Evolutionary conservation across 163 green algal species (phyloP).

Genomic region (Chlorella variabilis): DNA sequence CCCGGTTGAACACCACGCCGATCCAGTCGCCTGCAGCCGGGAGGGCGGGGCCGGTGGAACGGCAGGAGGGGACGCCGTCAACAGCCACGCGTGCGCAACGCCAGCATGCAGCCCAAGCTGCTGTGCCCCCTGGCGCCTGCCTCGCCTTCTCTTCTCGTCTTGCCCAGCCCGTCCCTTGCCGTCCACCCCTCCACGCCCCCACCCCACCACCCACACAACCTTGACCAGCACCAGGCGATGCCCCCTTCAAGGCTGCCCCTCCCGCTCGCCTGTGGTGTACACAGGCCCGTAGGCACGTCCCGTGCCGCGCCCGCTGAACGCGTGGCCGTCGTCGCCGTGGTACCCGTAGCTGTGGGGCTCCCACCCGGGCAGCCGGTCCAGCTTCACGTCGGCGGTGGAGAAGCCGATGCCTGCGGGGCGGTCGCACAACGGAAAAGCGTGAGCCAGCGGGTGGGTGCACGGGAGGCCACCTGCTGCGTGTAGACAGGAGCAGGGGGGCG

Average conservation of each 20-base stretch:
- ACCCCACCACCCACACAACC: too few species aligned
- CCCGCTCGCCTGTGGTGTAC: conserved; percentile 73
- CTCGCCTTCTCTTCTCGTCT: too few species aligned
- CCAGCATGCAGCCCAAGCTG: too few species aligned
- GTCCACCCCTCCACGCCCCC: too few species aligned
- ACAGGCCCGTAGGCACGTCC: conserved; percentile 76
- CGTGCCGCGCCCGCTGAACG: conserved; percentile 70
- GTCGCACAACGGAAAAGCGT: not conserved
- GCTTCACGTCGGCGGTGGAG: conserved; percentile 66
- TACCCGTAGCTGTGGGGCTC: conserved; percentile 86
- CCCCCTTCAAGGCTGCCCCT: too few species aligned
- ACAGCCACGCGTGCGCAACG: too few species aligned
- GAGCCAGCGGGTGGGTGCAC: too few species aligned
- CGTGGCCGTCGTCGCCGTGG: conserved; percentile 88
- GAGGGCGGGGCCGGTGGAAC: not conserved
- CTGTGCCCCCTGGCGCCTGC: too few species aligned
- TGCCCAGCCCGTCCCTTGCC: too few species aligned
- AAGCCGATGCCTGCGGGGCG: conserved; percentile 67
- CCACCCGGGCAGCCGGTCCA: conserved; percentile 79
- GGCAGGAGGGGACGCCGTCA: not conserved
- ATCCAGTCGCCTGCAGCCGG: conserved; percentile 71
- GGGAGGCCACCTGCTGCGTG: too few species aligned
- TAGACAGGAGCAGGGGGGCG: too few species aligned
- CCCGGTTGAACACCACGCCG: conserved; percentile 75
- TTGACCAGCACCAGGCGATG: too few species aligned